These are phyloP conservation scores for Stentor roeselii DNA, from an alignment of 73 alveolate species.

Conservation along the genomic window DNA sequence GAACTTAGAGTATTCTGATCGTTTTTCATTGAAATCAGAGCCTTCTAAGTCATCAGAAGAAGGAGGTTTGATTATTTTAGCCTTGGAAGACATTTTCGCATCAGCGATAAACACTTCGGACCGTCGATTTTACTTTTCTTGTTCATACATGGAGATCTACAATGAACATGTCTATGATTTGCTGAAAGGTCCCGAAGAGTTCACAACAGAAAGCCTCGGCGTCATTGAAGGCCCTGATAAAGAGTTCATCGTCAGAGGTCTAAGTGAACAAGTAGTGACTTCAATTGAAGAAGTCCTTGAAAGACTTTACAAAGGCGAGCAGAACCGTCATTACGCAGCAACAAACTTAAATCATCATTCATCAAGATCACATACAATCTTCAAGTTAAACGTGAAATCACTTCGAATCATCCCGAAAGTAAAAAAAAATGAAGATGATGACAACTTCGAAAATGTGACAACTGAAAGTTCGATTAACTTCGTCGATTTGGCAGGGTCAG, in stretches of 20 bases:
- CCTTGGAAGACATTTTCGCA: slow-evolving; percentile 20
- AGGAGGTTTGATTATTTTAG: background rate
- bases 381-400: slow-evolving; percentile 50
- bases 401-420: background rate
- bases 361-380: slow-evolving; percentile 76
- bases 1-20: background rate
- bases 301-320: slow-evolving; percentile 63
- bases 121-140: slow-evolving; percentile 41
- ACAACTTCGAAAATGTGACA: slow-evolving; percentile 13
- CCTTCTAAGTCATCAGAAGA: background rate
- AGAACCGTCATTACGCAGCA: slow-evolving; percentile 81
- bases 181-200: slow-evolving; percentile 54
- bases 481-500: slow-evolving; percentile 98
- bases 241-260: slow-evolving; percentile 71
- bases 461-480: slow-evolving; percentile 66
- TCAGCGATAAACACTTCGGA: background rate
- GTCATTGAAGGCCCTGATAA: slow-evolving; percentile 76
- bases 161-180: slow-evolving; percentile 96
- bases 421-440: slow-evolving; percentile 7
- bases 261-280: slow-evolving; percentile 62
- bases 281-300: slow-evolving; percentile 69
- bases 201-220: slow-evolving; percentile 27
- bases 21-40: background rate
- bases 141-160: slow-evolving; percentile 95
- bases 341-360: slow-evolving; percentile 76